Evolutionary conservation across 305 asterid species (phyloP).

Genomic region (Lippia alba): DNA sequence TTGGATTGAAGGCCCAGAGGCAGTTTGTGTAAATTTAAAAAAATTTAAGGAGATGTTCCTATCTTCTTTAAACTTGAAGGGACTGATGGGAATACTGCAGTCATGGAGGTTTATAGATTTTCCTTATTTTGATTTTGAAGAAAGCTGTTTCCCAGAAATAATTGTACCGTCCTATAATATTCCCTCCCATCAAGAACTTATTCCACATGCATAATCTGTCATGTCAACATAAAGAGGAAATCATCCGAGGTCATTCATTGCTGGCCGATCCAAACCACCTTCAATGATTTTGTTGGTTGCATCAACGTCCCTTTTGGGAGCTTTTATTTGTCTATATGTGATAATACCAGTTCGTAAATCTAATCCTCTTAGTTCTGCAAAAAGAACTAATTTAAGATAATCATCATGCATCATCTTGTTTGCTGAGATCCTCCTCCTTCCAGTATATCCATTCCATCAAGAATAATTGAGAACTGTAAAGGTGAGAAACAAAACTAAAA

Average conservation of each 20-base stretch:
- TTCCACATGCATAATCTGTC: background rate
- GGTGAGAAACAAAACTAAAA: conserved; percentile 38
- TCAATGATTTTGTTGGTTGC: conserved; percentile 62
- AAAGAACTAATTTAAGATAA: conserved; percentile 14
- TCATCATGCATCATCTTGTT: conserved; percentile 50
- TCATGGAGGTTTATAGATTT: conserved; percentile 6
- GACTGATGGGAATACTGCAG: no score
- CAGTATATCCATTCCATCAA: conserved; percentile 50
- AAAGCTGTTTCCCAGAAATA: conserved; percentile 63
- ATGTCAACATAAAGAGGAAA: background rate
- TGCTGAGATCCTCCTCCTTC: conserved; percentile 48
- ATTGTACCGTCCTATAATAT: conserved; percentile 49
- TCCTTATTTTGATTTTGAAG: conserved; percentile 64
- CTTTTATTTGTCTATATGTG: conserved; percentile 59
- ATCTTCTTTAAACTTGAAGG: no score
- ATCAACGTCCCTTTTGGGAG: conserved; percentile 57
- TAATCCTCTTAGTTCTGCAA: conserved; percentile 53
- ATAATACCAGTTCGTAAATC: conserved; percentile 50
- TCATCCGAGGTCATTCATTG: conserved; percentile 39
- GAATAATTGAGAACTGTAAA: conserved; percentile 35
- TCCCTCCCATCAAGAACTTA: conserved; percentile 45
- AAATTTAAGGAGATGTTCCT: no score
- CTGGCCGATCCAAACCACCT: conserved; percentile 70
- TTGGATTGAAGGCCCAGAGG: no score
- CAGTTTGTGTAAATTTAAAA: no score